Conservation (phyloP, 2,329 filamentous ascomycete species). For the Venturia asperata region DNA sequence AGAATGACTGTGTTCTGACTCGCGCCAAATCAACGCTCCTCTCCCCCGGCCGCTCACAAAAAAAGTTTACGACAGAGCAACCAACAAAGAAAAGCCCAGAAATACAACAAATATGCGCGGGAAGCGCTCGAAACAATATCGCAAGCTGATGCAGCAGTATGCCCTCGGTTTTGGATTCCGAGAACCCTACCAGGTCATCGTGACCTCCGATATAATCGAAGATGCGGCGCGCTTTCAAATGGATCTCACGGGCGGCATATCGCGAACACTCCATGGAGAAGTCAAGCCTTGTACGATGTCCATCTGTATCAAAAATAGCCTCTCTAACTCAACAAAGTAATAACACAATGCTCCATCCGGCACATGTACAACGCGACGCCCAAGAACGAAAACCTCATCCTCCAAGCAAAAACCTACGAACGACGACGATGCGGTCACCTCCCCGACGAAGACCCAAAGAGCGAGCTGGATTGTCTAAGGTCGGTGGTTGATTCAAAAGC, state of each 20-base stretch:
- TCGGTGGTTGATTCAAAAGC: conserved; percentile 74
- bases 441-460: conserved; percentile 63
- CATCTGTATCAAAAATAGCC: background rate
- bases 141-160: conserved; percentile 92
- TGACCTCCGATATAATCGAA: conserved; percentile 78
- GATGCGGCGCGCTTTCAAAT: conserved; percentile 82
- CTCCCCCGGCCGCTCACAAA: background rate
- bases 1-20: background rate
- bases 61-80: background rate
- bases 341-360: conserved; percentile 74
- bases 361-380: conserved; percentile 60
- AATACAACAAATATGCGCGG: conserved; percentile 49
- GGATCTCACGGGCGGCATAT: conserved; percentile 69
- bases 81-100: background rate
- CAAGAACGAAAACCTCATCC: conserved; percentile 55
- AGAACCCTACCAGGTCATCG: conserved; percentile 86
- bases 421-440: conserved; percentile 73
- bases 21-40: background rate
- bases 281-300: conserved; percentile 64
- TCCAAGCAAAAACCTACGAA: conserved; percentile 67
- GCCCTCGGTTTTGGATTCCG: conserved; percentile 82
- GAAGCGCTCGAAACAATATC: conserved; percentile 65
- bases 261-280: conserved; percentile 78
- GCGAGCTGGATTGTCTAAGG: conserved; percentile 61
- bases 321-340: conserved; percentile 45